A percentile compares a stretch with the other conserved stretches of the same genome.
Conservation (phyloP, 768 basidiomycete species). For the Tricholoma bakamatsutake region DNA sequence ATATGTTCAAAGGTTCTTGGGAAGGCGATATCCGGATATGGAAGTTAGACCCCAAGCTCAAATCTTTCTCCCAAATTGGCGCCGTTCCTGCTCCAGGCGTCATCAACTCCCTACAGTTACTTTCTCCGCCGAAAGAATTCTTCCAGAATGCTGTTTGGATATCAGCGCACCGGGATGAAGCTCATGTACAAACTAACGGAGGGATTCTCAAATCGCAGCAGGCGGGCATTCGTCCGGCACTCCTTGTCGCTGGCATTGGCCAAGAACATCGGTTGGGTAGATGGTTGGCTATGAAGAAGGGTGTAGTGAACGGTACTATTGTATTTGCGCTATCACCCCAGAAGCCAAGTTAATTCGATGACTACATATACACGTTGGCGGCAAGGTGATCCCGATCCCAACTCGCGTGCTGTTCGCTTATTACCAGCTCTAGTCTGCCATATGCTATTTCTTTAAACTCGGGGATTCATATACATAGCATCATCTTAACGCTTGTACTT, state of each 20-base stretch:
- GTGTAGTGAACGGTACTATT: conserved; percentile 66
- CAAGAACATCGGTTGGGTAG: conserved; percentile 89
- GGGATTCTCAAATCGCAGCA: conserved; percentile 11
- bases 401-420: neutral
- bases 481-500: too few relatives aligned
- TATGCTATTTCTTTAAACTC: too few relatives aligned
- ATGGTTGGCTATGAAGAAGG: conserved; percentile 78
- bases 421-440: neutral
- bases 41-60: conserved; percentile 77
- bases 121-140: conserved; percentile 47
- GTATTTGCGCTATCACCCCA: conserved; percentile 53
- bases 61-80: conserved; percentile 66
- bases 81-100: conserved; percentile 68
- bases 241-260: conserved; percentile 76
- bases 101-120: conserved; percentile 85
- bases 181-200: neutral
- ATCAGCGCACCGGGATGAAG: neutral
- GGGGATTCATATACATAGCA: too few relatives aligned
- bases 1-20: conserved; percentile 70
- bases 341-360: conserved; percentile 16
- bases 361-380: neutral
- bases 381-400: neutral
- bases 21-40: conserved; percentile 87
- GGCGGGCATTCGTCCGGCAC: conserved; percentile 24
- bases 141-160: conserved; percentile 34